These are phyloP conservation scores for Sarocladium kiliense DNA, from an alignment of 2,329 filamentous ascomycete genomes.

Conservation along the genomic window DNA sequence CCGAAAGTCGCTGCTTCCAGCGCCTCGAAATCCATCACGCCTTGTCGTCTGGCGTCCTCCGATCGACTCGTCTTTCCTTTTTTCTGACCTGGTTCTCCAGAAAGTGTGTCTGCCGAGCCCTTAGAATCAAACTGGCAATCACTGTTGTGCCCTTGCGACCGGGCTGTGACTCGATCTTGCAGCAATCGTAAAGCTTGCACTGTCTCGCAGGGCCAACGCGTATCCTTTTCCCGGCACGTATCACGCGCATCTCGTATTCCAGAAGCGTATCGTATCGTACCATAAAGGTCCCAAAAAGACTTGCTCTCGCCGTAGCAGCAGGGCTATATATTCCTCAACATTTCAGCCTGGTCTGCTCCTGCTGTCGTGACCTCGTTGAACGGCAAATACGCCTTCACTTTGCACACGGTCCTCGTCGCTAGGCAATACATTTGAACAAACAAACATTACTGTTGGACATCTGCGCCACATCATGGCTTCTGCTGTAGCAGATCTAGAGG, in stretches of 20 bases:
- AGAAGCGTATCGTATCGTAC: slow-evolving; percentile 7
- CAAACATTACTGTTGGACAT: not conserved
- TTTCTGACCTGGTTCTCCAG: not conserved
- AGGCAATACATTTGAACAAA: not conserved
- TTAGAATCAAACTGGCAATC: slow-evolving; percentile 4
- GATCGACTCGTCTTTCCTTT: not conserved
- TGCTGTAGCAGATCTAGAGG: slow-evolving; percentile 85
- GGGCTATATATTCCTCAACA: not conserved
- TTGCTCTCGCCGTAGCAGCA: not conserved
- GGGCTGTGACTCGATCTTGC: slow-evolving; percentile 3
- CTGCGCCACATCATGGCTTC: slow-evolving; percentile 57
- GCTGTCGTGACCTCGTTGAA: slow-evolving; percentile 3
- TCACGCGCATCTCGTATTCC: slow-evolving; percentile 7
- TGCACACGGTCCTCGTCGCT: not conserved
- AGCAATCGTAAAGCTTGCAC: slow-evolving; percentile 3
- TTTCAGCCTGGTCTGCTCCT: not conserved
- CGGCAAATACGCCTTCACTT: not conserved
- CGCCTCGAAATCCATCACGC: not conserved
- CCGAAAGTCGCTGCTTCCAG: not conserved
- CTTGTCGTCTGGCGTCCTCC: not conserved
- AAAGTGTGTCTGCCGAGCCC: not conserved
- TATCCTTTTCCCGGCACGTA: not conserved
- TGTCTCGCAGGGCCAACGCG: not conserved
- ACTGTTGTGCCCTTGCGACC: slow-evolving; percentile 1
- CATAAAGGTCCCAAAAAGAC: not conserved